Evolutionary conservation across 139 green algal genomes (phyloP), one percentile per base, ranked within the genome.

Genomic region (Mesotaenium endlicherianum): DNA sequence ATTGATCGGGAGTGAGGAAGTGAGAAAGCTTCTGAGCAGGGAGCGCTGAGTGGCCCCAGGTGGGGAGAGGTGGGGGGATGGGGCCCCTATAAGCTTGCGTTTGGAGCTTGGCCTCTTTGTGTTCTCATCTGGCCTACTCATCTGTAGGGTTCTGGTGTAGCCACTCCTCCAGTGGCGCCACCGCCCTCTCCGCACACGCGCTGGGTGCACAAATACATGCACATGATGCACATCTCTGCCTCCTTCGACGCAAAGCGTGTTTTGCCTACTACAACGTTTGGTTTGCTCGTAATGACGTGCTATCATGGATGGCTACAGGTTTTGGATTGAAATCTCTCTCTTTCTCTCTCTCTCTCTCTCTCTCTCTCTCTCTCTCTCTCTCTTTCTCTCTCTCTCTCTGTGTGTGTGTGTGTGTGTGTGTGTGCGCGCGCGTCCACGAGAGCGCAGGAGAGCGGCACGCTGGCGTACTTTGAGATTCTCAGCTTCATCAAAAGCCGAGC

Each of bases 401-500:
- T 72, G 8, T 11, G 8, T 5, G 8, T 70, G 14, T 55, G 26
- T 77, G 39, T 42, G 30, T 30, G 30, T n/a, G n/a, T n/a, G n/a
- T n/a, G n/a, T n/a, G n/a, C n/a, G n/a, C n/a, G n/a, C n/a, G n/a
- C n/a, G n/a, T n/a, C n/a, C n/a, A n/a, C n/a, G n/a, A n/a, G n/a
- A n/a, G n/a, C n/a, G 1, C 60, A 72, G 60, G 60, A 72, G 16
- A 0, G 31, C 36, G 70, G 70, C 2, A 16, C 42, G 6, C 47
- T 59, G 8, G 40, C 41, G 4, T 79, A 79, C 70, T 69, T 4
- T 30, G 70, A 79, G 30, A 79, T 79, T 34, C 8, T 68, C 3
- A 34, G 64, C 6, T 70, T 68, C 2, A 16, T 71, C 20, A 6
- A 38, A 36, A 40, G 75, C 8, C 43, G 47, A 14, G 59, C 59